These are phyloP conservation scores for Aureobasidium uvarum DNA, from an alignment of 2,329 filamentous ascomycete species.

Conservation along the genomic window DNA sequence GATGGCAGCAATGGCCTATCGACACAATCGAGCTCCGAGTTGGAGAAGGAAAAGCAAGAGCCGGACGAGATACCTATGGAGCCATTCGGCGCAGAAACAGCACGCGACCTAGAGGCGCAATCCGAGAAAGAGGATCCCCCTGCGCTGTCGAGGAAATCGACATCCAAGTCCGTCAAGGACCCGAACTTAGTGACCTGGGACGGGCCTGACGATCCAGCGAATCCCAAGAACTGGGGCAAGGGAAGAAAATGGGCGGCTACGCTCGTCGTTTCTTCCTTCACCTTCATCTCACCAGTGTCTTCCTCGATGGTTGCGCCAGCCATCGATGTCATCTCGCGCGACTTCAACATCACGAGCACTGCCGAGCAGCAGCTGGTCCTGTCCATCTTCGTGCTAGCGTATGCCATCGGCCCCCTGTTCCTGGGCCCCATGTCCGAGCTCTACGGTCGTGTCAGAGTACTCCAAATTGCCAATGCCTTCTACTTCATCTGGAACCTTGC, in stretches of 20 bases:
- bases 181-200: conserved; percentile 48
- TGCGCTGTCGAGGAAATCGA: conserved; percentile 30
- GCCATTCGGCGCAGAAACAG: conserved; percentile 20
- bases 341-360: conserved; percentile 34
- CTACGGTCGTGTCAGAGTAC: conserved; percentile 39
- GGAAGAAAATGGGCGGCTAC: conserved; percentile 48
- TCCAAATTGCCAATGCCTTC: conserved; percentile 41
- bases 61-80: conserved; percentile 26
- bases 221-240: conserved; percentile 50
- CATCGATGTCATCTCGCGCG: conserved; percentile 33
- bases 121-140: not conserved
- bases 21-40: conserved; percentile 9
- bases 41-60: conserved; percentile 29
- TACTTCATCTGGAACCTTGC: conserved; percentile 42
- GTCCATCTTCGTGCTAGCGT: conserved; percentile 42
- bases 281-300: conserved; percentile 43
- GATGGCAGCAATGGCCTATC: conserved; percentile 12
- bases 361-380: conserved; percentile 36
- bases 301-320: conserved; percentile 44
- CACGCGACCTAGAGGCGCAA: conserved; percentile 16
- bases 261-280: conserved; percentile 44
- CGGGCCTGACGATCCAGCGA: conserved; percentile 46
- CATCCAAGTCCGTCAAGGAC: conserved; percentile 34
- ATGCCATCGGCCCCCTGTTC: conserved; percentile 41
- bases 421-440: conserved; percentile 42